A percentile compares a stretch with the other conserved stretches of the same genome.
phyloP scores from a whole-genome alignment of 1,139 yeast species.

The Debaryomycetaceae sp. region DNA sequence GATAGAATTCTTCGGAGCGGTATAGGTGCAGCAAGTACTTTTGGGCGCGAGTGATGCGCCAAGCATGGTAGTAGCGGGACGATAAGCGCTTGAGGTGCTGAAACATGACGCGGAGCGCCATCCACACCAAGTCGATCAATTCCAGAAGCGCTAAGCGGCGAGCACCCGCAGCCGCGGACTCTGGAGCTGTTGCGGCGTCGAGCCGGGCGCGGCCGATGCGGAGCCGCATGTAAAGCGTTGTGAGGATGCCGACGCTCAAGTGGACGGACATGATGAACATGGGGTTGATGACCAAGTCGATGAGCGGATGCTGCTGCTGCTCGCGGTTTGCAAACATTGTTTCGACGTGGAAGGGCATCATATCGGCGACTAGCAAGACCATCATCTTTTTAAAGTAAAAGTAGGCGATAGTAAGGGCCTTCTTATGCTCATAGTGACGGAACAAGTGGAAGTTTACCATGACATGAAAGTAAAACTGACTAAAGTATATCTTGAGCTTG shows the following conservation, averaged over 20 bases:
- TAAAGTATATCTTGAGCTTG: constrained; percentile 5
- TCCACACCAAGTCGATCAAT: constrained; percentile 2
- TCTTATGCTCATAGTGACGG: constrained; percentile 26
- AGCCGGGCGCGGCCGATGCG: constrained; percentile 3
- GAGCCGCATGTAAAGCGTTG: constrained; percentile 12
- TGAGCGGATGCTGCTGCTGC: constrained; percentile 2
- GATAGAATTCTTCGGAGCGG: constrained; percentile 4
- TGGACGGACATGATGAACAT: constrained; percentile 28
- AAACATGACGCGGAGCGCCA: constrained; percentile 4
- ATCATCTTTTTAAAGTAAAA: constrained; percentile 25
- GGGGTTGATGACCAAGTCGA: constrained; percentile 35
- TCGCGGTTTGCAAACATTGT: background rate
- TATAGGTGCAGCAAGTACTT: constrained; percentile 4
- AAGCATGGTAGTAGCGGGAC: constrained; percentile 37
- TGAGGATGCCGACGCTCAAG: constrained; percentile 23
- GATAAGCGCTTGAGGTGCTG: constrained; percentile 11
- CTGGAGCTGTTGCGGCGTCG: constrained; percentile 3
- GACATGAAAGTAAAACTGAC: constrained; percentile 13
- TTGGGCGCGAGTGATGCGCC: constrained; percentile 40
- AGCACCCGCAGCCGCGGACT: background rate
- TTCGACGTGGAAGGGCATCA: constrained; percentile 30
- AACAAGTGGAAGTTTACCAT: constrained; percentile 29
- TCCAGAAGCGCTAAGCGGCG: constrained; percentile 3
- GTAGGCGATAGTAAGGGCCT: constrained; percentile 16
- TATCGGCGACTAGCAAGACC: constrained; percentile 18